Percentiles rank a stretch among this genome's conserved stretches.
Conservation (phyloP, 2,329 filamentous ascomycete genomes). For the Ascochyta lentis region DNA sequence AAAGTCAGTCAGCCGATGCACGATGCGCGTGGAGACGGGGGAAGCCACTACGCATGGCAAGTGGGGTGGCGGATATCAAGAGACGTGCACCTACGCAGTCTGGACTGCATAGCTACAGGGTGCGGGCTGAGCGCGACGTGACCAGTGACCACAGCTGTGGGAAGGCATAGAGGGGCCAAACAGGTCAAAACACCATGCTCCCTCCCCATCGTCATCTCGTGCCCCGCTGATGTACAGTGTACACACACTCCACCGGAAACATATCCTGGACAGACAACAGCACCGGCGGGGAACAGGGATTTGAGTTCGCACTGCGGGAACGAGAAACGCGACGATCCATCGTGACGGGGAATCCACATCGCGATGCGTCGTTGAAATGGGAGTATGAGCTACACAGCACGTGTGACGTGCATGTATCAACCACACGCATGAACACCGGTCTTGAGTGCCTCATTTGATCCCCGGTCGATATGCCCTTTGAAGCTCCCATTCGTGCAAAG, state of each 20-base stretch:
- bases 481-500: not conserved
- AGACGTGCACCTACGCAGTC: not conserved
- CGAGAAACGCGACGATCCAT: not conserved
- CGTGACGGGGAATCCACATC: not conserved
- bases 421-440: not conserved
- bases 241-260: not conserved
- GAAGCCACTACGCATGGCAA: constrained; percentile 7
- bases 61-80: constrained; percentile 16
- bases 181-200: not conserved
- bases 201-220: not conserved
- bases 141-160: too few species aligned
- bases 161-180: too few species aligned
- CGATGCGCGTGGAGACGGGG: constrained; percentile 7
- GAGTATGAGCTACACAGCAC: not conserved
- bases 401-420: not conserved
- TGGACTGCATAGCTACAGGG: not conserved
- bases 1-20: constrained; percentile 11
- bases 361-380: not conserved
- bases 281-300: not conserved
- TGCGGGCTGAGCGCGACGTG: not conserved
- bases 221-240: not conserved
- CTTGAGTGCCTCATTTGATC: not conserved
- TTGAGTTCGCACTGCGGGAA: not conserved
- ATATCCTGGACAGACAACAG: not conserved
- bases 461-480: not conserved